Evolutionary conservation across 2,329 filamentous ascomycete species (phyloP), one percentile per base, ranked within the genome.

Genomic region (Hypoxylon sp.): DNA sequence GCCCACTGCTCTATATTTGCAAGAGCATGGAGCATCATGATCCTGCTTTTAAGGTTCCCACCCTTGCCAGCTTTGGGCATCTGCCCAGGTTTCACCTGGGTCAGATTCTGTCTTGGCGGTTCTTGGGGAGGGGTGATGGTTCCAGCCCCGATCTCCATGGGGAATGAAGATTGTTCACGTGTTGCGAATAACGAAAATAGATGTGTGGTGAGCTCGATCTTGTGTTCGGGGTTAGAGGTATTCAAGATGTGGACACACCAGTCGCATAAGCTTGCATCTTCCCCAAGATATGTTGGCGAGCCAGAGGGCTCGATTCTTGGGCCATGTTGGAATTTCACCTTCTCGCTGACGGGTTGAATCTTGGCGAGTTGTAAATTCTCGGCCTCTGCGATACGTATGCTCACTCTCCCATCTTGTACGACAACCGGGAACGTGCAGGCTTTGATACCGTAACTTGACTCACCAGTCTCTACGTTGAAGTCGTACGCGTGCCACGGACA

Each of bases 401-500:
- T 63, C 24, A 83, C 78, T 26, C 67, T 71, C 3, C 78, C 81
- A 24, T 77, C 78, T 5, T 74, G 67, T 4, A 83, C 74, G 54
- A 78, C 72, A 46, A 84, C 77, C 0, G 81, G 81, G 55, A 82
- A 84, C 0, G 82, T 84, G 74, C 82, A 84, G 3, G 82, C 78
- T 73, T 82, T 83, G 66, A 84, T 78, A 10, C 82, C 82, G 17
- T 83, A 81, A 66, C 82, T 84, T 5, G 82, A 84, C 74, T 84
- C 81, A 59, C 82, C 82, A 0, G 82, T 84, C 73, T 84, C 81
- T 63, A 84, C 81, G 61, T 84, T 84, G 68, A 84, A 84, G 71
- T 84, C 82, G 70, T 84, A 84, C 2, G 82, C 82, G 73, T 84
- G 82, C 82, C 82, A 84, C 13, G 82, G 82, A 66, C 82, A 84